These are phyloP conservation scores for Sodiomyces alkalinus DNA, from an alignment of 2,329 filamentous ascomycete species.

Conservation along the genomic window DNA sequence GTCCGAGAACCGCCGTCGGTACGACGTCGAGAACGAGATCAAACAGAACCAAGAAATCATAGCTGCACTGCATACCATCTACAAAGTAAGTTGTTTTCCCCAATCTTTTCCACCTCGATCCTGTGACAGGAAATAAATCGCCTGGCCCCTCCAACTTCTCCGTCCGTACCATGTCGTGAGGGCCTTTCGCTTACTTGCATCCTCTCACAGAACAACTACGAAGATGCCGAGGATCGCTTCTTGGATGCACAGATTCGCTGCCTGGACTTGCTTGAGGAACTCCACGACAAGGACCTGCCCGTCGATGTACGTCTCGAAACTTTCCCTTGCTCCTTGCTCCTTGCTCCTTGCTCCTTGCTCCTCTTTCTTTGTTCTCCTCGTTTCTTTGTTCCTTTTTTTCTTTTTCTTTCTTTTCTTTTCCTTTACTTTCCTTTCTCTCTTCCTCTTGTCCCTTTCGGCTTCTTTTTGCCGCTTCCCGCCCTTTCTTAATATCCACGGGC, in stretches of 20 bases:
- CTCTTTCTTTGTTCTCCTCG: too few species aligned
- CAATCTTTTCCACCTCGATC: constrained; percentile 4
- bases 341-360: too few species aligned
- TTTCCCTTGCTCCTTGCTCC: constrained; percentile 1
- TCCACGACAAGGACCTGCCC: constrained; percentile 27
- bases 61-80: constrained; percentile 18
- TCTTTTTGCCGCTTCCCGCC: too few species aligned
- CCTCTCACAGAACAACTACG: constrained; percentile 18
- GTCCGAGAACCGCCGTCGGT: constrained; percentile 14
- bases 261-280: constrained; percentile 26
- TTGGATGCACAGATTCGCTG: constrained; percentile 29
- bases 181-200: constrained; percentile 4
- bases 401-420: too few species aligned
- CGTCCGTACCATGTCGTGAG: constrained; percentile 2
- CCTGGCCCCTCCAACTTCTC: constrained; percentile 2
- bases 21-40: constrained; percentile 14
- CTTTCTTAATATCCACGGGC: too few species aligned
- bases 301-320: constrained; percentile 33
- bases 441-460: too few species aligned
- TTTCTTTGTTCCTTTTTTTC: constrained; percentile 1
- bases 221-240: constrained; percentile 24
- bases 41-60: constrained; percentile 23
- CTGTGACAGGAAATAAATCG: too few species aligned
- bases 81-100: constrained; percentile 18
- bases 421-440: too few species aligned